phyloP scores from a whole-genome alignment of 2,329 filamentous ascomycete species.

The Gyromitra esculenta region DNA sequence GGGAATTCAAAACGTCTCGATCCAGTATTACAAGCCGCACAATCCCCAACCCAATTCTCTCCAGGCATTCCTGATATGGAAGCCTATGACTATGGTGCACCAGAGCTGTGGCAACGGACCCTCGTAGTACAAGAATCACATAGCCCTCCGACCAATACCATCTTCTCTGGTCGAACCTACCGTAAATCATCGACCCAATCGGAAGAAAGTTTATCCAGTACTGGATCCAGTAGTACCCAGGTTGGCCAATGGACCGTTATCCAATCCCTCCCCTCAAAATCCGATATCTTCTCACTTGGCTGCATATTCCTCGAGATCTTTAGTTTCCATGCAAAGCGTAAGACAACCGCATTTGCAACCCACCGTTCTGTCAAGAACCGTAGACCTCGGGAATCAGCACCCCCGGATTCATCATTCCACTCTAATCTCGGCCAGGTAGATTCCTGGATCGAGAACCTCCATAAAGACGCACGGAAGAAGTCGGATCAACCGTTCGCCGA shows the following conservation, averaged over 20 bases:
- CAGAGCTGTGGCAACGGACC: slow-evolving; percentile 68
- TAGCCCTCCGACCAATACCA: slow-evolving; percentile 58
- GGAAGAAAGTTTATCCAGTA: slow-evolving; percentile 50
- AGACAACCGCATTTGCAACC: slow-evolving; percentile 71
- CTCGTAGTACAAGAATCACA: slow-evolving; percentile 46
- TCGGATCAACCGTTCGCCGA: slow-evolving; percentile 56
- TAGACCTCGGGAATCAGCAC: slow-evolving; percentile 67
- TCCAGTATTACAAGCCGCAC: slow-evolving; percentile 34
- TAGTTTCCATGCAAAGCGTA: slow-evolving; percentile 74
- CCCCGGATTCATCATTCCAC: slow-evolving; percentile 77
- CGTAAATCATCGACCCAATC: slow-evolving; percentile 43
- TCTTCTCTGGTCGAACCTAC: slow-evolving; percentile 56
- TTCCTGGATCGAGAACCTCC: slow-evolving; percentile 72
- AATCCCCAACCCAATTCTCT: slow-evolving; percentile 61
- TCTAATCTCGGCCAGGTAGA: slow-evolving; percentile 75
- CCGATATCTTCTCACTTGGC: slow-evolving; percentile 77
- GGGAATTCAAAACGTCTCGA: slow-evolving; percentile 55
- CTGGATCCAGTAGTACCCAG: slow-evolving; percentile 46
- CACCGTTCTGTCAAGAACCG: slow-evolving; percentile 72
- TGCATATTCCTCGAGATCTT: slow-evolving; percentile 78
- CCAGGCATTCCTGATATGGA: slow-evolving; percentile 70
- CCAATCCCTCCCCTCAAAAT: slow-evolving; percentile 57
- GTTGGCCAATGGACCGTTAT: slow-evolving; percentile 57
- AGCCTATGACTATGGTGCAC: slow-evolving; percentile 76
- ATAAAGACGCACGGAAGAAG: slow-evolving; percentile 67